Evolutionary conservation across 2,329 filamentous ascomycete species (phyloP).

Genomic region (Dryadomyces quercivorus): DNA sequence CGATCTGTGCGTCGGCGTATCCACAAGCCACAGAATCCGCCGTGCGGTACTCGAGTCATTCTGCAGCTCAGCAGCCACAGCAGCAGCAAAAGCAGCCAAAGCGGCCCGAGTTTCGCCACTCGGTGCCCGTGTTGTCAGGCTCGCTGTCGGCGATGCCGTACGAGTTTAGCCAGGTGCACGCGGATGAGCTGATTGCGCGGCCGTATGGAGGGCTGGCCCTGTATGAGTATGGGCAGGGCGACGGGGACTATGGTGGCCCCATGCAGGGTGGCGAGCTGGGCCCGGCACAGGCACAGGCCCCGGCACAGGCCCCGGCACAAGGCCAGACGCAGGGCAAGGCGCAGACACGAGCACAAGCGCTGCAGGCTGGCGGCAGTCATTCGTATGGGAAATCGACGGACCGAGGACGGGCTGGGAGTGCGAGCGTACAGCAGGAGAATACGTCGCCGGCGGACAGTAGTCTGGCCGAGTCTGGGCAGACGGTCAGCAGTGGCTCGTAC

Average conservation of each 20-base stretch:
- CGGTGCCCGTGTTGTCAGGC: background rate
- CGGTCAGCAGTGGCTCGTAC: background rate
- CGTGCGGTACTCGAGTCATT: slow-evolving; percentile 31
- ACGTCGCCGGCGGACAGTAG: slow-evolving; percentile 24
- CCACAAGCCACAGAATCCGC: slow-evolving; percentile 37
- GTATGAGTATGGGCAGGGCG: background rate
- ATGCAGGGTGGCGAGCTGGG: background rate
- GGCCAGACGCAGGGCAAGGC: too few relatives aligned
- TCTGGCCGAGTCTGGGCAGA: background rate
- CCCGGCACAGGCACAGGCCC: background rate
- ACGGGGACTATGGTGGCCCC: too few relatives aligned
- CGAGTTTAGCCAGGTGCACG: background rate
- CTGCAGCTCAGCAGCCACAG: too few relatives aligned
- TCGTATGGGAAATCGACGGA: too few relatives aligned
- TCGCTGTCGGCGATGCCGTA: background rate
- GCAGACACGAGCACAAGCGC: too few relatives aligned
- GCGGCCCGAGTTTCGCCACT: slow-evolving; percentile 4
- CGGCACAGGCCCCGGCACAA: too few relatives aligned
- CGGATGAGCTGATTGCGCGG: background rate
- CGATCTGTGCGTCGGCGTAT: slow-evolving; percentile 36
- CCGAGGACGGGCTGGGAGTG: too few relatives aligned
- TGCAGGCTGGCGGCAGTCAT: too few relatives aligned
- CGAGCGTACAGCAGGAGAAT: too few relatives aligned
- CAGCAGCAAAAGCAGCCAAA: slow-evolving; percentile 13
- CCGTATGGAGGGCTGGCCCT: too few relatives aligned